phyloP scores from a whole-genome alignment of 371 early-diverging fungal species.

The Mortierella sp. region DNA sequence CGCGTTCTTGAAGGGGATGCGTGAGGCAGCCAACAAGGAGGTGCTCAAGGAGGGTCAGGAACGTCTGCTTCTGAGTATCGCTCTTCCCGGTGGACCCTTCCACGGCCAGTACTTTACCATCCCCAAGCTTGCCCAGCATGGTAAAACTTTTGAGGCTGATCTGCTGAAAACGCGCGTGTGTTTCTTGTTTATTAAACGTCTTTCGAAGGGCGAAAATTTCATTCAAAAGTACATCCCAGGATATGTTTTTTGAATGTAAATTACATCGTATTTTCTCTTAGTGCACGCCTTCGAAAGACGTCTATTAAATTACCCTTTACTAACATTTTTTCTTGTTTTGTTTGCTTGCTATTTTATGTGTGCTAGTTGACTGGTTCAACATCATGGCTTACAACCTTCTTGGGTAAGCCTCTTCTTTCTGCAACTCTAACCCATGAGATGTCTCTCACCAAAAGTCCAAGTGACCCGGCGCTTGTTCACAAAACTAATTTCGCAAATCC shows the following conservation, averaged over 20 bases:
- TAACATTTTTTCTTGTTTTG: background rate
- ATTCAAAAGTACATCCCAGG: too few species aligned
- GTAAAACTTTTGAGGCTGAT: background rate
- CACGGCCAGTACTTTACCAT: slow-evolving; percentile 48
- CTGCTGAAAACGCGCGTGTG: background rate
- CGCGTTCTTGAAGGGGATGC: slow-evolving; percentile 44
- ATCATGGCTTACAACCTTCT: slow-evolving; percentile 58
- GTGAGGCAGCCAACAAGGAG: slow-evolving; percentile 46
- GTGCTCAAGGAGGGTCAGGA: slow-evolving; percentile 24
- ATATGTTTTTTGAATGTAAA: too few species aligned
- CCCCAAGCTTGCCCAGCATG: slow-evolving; percentile 41
- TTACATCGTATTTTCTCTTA: too few species aligned
- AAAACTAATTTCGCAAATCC: background rate
- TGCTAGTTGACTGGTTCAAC: slow-evolving; percentile 55
- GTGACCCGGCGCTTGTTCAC: background rate
- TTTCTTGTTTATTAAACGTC: too few species aligned
- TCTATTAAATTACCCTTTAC: background rate
- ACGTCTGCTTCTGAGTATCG: slow-evolving; percentile 46
- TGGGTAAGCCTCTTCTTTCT: slow-evolving; percentile 43
- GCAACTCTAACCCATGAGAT: too few species aligned
- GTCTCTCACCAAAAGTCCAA: background rate
- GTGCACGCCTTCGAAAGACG: too few species aligned
- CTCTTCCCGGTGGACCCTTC: slow-evolving; percentile 51
- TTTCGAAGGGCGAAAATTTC: too few species aligned
- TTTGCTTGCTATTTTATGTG: too few species aligned